These are phyloP conservation scores for Fomitopsis betulina DNA, from an alignment of 1,284 basidiomycete species.

Conservation along the genomic window DNA sequence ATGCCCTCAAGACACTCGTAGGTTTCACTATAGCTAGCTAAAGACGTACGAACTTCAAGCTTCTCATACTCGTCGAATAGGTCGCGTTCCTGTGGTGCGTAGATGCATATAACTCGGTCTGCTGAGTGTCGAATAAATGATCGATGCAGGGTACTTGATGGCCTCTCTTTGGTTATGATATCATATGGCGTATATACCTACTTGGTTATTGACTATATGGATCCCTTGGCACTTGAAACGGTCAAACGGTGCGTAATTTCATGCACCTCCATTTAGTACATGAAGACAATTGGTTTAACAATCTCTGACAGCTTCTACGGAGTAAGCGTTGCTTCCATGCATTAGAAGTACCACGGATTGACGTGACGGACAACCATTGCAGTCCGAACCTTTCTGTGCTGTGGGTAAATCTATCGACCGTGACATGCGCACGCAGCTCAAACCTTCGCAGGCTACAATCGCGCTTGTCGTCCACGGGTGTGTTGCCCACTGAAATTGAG, in stretches of 20 bases:
- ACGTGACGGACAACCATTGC: not conserved
- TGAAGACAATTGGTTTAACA: not conserved
- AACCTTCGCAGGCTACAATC: not conserved
- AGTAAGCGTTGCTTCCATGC: not conserved
- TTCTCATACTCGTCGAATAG: not conserved
- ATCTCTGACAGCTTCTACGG: not conserved
- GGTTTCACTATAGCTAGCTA: not conserved
- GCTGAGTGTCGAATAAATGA: not conserved
- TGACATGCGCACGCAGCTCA: not conserved
- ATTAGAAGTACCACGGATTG: not conserved
- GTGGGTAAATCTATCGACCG: not conserved
- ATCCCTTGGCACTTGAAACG: not conserved
- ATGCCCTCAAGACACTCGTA: not conserved
- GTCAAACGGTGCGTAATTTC: not conserved
- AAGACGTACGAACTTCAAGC: not conserved
- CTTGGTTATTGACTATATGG: not conserved
- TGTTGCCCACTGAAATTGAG: not conserved
- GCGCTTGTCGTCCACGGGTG: not conserved
- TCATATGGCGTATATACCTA: not conserved
- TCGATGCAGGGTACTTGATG: not conserved
- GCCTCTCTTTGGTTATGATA: not conserved
- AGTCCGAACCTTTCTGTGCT: not conserved
- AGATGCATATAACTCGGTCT: not conserved
- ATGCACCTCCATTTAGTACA: not conserved
- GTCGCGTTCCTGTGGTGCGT: not conserved